Evolutionary conservation across 2,329 filamentous ascomycete genomes (phyloP), one percentile per base, ranked within the genome.

Genomic region (Talaromyces sp.): DNA sequence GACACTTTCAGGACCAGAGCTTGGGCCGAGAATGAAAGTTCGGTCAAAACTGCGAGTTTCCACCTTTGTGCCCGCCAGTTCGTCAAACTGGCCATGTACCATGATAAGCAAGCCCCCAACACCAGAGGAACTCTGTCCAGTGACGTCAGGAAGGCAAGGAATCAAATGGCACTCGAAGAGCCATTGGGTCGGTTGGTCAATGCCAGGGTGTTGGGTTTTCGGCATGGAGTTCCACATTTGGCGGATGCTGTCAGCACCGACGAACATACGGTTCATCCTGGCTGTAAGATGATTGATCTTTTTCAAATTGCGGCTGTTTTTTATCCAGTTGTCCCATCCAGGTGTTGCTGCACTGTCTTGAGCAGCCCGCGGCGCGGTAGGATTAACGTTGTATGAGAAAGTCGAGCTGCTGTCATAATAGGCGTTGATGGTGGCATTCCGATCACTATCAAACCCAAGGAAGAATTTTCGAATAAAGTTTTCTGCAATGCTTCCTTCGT

Each of bases 61-160:
- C 41, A 85, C 81, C 50, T 82, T 83, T 51, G 83, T 81, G 54
- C 82, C 79, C 24, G 81, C 82, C 19, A 87, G 78, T 70, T 96
- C 92, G 55, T 93, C 87, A 62, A 91, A 96, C 68, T 93, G 89
- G 64, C 91, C 90, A 67, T 95, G 89, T n/a, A 93, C 82, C 8
- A 84, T 88, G 65, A 96, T 84, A 55, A 90, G 82, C 64, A 96
- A 84, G 8, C 91, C 91, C 64, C 90, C 89, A 21, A 93, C 90
- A 4, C 90, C 90, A 21, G 79, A 77, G 0, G 77, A 71, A 63
- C 81, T 87, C 64, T 87, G 76, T 1, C 86, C 86, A 13, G 82
- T 83, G 2, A 86, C 87, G 67, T 96, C 91, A 2, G 84, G 82
- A 26, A 96, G 81, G 35, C 88, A 86, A 1, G 87, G 84, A 35